Conservation (phyloP, 306 rosid species). For the Lathyrus tuberosus region DNA sequence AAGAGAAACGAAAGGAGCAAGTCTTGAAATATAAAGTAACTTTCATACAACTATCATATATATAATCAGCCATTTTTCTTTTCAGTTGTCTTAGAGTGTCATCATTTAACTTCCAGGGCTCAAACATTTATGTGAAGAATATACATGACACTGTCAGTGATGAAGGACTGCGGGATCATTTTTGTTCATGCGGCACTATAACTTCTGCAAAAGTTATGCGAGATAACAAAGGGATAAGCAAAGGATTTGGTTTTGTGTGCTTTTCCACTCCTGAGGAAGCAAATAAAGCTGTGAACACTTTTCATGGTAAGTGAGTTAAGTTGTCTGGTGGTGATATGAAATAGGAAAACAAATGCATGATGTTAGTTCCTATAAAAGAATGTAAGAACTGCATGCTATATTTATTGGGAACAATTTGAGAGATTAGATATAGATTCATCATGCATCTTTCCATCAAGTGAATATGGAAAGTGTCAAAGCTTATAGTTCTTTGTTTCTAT, state of each 20-base stretch:
- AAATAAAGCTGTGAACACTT: constrained; percentile 73
- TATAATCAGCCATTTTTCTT: constrained; percentile 3
- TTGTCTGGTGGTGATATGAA: constrained; percentile 21
- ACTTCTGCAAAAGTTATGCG: constrained; percentile 86
- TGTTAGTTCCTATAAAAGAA: constrained; percentile 13
- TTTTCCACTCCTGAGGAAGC: constrained; percentile 90
- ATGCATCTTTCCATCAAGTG: constrained; percentile 11
- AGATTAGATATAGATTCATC: background rate
- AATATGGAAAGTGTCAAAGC: background rate
- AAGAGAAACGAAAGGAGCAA: constrained; percentile 84
- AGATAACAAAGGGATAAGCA: constrained; percentile 75
- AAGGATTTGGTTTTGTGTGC: constrained; percentile 91
- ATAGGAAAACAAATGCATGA: constrained; percentile 30
- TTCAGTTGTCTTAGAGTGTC: constrained; percentile 32
- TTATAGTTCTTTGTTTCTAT: constrained; percentile 9
- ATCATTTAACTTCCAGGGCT: constrained; percentile 56
- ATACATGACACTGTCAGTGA: constrained; percentile 71
- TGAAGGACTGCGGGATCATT: constrained; percentile 65
- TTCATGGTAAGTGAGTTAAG: constrained; percentile 61
- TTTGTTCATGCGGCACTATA: constrained; percentile 74
- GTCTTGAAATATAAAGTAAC: constrained; percentile 63
- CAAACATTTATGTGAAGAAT: constrained; percentile 89
- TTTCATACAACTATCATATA: constrained; percentile 18
- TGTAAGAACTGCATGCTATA: background rate
- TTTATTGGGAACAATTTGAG: constrained; percentile 29